Base-by-base conservation (phyloP, 495 filamentous ascomycete species). In the Penicillium coprophilum region DNA sequence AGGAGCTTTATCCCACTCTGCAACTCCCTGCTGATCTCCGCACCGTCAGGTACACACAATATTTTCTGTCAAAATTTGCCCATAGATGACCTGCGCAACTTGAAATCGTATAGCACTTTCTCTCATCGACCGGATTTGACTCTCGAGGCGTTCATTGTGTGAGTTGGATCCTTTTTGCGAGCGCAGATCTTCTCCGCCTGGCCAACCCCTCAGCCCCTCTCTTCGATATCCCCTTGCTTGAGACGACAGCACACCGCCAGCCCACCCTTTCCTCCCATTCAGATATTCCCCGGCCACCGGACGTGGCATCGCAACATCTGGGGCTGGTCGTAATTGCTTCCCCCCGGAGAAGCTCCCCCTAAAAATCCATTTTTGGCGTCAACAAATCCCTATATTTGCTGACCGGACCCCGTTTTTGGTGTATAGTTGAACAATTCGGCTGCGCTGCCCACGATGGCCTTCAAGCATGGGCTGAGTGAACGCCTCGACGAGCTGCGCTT, bases 401-500 rank as follows among this genome's bases (percentile, higher is more conserved):
- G 65, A 66, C 63, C 57, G 52, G 60, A 32, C 49, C 4, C 60
- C 55, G 43, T 62, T 61, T 52, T 51, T 49, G 58, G 54, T 60
- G 54, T 70, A 43, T 20, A 76, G 73, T 71, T 66, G 71, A 60
- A 67, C 59, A 65, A 55, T 60, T 59, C 45, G 59, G 61, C 57
- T 62, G 57, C 56, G 28, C 52, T 59, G 58, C 62, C 70, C 67
- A 76, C 51, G 66, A 88, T 88, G 85, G 83, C 85, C 57, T 87
- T 84, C 76, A 82, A 85, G 55, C 80, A 83, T 69, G 80, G 80
- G 69, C 70, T 85, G 51, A 82, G 80, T 67, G 84, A 86, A 68
- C 82, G 84, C 69, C 77, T 85, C 76, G 85, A 88, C 69, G 85
- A 89, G 75, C 81, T 91, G 75, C 88, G 89, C 65, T 92, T 88